phyloP scores from a whole-genome alignment of 2,329 filamentous ascomycete species.

The Cladosporium sp. region DNA sequence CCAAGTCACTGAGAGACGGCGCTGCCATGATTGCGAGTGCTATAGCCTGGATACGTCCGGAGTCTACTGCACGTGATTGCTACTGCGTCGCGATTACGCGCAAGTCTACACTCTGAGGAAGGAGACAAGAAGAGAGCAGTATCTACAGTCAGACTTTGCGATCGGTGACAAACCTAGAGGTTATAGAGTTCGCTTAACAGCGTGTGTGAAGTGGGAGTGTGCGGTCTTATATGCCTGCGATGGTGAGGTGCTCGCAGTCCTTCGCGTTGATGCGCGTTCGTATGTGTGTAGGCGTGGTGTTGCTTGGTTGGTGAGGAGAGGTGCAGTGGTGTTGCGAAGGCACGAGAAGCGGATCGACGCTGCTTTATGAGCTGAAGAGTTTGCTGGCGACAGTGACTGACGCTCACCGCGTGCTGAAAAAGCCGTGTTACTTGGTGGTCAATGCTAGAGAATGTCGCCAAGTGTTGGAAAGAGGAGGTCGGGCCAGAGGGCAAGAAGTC shows the following conservation, averaged over 20 bases:
- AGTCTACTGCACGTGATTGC: slow-evolving; percentile 12
- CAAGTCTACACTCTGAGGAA: slow-evolving; percentile 10
- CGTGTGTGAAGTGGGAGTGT: background rate
- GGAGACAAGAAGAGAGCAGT: slow-evolving; percentile 7
- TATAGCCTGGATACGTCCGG: slow-evolving; percentile 9
- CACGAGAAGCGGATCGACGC: background rate
- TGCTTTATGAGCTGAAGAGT: background rate
- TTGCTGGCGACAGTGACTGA: background rate
- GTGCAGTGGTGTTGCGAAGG: background rate
- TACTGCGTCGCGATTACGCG: slow-evolving; percentile 8
- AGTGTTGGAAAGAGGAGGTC: background rate
- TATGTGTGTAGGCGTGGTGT: background rate
- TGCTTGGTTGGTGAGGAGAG: background rate
- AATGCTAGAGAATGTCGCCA: background rate
- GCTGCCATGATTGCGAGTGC: slow-evolving; percentile 32
- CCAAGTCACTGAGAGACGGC: slow-evolving; percentile 84
- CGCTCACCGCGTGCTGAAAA: background rate
- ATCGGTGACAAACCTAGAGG: slow-evolving; percentile 7
- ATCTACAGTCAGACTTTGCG: slow-evolving; percentile 9
- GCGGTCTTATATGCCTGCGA: background rate
- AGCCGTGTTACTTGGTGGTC: background rate
- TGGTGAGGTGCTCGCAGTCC: background rate
- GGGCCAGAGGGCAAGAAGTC: background rate
- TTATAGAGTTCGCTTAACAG: slow-evolving; percentile 1
- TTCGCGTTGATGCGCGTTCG: background rate